These are phyloP conservation scores for Neophaeococcomyces aloes DNA, from an alignment of 2,329 filamentous ascomycete species.

Conservation along the genomic window DNA sequence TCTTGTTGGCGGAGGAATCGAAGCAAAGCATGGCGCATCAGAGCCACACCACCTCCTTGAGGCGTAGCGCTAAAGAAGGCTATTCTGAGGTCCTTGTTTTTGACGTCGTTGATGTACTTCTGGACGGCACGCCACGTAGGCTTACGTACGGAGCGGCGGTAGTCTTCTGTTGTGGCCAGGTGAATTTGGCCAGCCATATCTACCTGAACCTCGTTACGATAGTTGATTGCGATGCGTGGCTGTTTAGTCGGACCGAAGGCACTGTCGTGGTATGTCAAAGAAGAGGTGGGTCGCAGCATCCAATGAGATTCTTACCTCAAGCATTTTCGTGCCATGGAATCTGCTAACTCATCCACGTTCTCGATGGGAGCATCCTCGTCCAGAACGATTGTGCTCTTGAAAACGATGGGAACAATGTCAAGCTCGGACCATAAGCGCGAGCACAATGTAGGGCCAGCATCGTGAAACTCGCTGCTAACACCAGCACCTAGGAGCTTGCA, in stretches of 20 bases:
- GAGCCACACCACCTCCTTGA: conserved; percentile 69
- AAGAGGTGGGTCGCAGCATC: conserved; percentile 3
- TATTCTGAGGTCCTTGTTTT: conserved; percentile 53
- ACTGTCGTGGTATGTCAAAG: conserved; percentile 29
- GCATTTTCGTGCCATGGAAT: conserved; percentile 70
- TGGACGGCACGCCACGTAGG: conserved; percentile 57
- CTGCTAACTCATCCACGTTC: conserved; percentile 68
- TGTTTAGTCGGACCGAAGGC: conserved; percentile 62
- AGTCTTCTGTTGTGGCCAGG: conserved; percentile 48
- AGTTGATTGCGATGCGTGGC: conserved; percentile 57
- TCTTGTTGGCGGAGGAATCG: conserved; percentile 57
- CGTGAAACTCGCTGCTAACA: conserved; percentile 50
- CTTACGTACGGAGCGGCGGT: conserved; percentile 49
- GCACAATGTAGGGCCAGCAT: conserved; percentile 54
- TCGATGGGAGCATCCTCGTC: conserved; percentile 35
- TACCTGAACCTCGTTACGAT: conserved; percentile 58
- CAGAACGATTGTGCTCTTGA: conserved; percentile 32
- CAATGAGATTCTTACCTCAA: conserved; percentile 46
- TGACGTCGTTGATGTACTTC: conserved; percentile 53
- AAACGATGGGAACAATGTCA: conserved; percentile 62
- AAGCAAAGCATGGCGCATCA: conserved; percentile 71
- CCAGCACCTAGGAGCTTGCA: conserved; percentile 66
- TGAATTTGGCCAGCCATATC: conserved; percentile 56
- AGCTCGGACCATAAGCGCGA: conserved; percentile 65
- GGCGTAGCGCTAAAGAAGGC: conserved; percentile 73